Evolutionary conservation across 768 basidiomycete genomes (phyloP).

Genomic region (Xanthoconium purpureum): DNA sequence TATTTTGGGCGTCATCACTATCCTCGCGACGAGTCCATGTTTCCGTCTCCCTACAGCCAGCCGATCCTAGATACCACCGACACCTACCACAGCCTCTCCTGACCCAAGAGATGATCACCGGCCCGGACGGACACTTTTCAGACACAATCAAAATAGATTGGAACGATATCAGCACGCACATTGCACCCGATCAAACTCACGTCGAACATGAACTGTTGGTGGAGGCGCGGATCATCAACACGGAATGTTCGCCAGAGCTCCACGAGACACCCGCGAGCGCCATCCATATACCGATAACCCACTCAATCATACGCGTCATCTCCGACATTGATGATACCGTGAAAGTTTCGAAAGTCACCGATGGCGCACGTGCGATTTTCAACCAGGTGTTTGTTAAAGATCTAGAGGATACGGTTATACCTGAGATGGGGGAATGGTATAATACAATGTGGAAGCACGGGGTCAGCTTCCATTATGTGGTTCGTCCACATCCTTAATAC

Average conservation of each 20-base stretch:
- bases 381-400: conserved; percentile 91
- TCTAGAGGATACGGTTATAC: conserved; percentile 71
- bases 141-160: conserved; percentile 60
- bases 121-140: conserved; percentile 72
- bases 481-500: conserved; percentile 38
- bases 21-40: conserved; percentile 60
- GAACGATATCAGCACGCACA: conserved; percentile 60
- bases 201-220: conserved; percentile 50
- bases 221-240: conserved; percentile 42
- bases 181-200: conserved; percentile 51
- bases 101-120: conserved; percentile 51
- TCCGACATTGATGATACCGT: conserved; percentile 96
- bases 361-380: conserved; percentile 80
- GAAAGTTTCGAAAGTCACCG: conserved; percentile 59
- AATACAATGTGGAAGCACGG: conserved; percentile 63
- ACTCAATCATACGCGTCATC: conserved; percentile 71
- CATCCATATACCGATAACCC: conserved; percentile 49
- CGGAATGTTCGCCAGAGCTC: conserved; percentile 42
- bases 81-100: conserved; percentile 43
- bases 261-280: conserved; percentile 29
- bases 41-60: conserved; percentile 47
- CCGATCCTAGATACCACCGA: conserved; percentile 23
- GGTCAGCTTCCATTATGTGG: conserved; percentile 85
- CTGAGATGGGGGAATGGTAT: conserved; percentile 83
- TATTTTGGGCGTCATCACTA: conserved; percentile 79